phyloP scores from a whole-genome alignment of 306 rosid species.

The Boehmeria nivea region DNA sequence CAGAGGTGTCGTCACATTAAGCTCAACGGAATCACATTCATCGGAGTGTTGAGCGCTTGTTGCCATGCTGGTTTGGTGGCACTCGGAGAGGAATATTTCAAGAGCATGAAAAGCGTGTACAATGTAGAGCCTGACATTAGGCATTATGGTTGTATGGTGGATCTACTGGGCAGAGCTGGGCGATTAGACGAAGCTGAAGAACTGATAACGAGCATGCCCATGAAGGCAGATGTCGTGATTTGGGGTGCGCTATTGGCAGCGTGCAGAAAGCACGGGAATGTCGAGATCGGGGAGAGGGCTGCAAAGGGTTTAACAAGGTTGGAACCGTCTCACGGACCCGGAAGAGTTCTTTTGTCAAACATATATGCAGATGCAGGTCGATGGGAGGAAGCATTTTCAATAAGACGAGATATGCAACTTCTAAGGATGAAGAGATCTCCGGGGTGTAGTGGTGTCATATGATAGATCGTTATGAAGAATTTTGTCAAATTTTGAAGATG shows the following conservation, averaged over 20 bases:
- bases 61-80: constrained; percentile 82
- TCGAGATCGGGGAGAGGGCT: constrained; percentile 77
- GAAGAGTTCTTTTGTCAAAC: constrained; percentile 73
- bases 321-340: constrained; percentile 75
- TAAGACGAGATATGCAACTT: constrained; percentile 49
- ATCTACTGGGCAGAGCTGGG: constrained; percentile 92
- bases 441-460: constrained; percentile 69
- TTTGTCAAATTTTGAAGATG: not conserved
- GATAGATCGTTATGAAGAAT: not conserved
- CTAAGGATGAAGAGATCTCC: constrained; percentile 50
- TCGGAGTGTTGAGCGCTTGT: constrained; percentile 83
- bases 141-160: constrained; percentile 93
- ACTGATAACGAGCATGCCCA: constrained; percentile 62
- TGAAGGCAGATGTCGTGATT: constrained; percentile 70
- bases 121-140: constrained; percentile 70
- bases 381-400: constrained; percentile 74
- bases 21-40: constrained; percentile 72
- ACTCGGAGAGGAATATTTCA: constrained; percentile 59
- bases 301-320: constrained; percentile 51
- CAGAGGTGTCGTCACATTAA: constrained; percentile 43
- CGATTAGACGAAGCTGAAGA: constrained; percentile 71
- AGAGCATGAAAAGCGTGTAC: constrained; percentile 60
- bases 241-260: constrained; percentile 95
- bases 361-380: constrained; percentile 74
- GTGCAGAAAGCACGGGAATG: constrained; percentile 68